phyloP scores from a whole-genome alignment of 75 land plant species.

The Pinus tabuliformis region DNA sequence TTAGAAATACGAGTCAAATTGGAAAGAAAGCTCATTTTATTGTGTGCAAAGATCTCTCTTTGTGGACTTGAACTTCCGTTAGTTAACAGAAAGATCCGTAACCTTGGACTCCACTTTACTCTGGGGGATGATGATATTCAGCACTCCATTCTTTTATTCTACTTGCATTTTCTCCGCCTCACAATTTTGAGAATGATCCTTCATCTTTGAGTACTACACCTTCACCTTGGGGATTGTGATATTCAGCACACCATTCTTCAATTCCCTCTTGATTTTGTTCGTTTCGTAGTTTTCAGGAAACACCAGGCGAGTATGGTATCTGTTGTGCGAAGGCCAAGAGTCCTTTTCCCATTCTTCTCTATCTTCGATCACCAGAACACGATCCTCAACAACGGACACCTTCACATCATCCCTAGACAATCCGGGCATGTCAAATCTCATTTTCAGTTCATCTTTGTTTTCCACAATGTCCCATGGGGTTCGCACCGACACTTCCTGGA shows the following conservation, averaged over 20 bases:
- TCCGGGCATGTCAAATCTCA: slow-evolving; percentile 97
- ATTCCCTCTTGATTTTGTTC: slow-evolving; percentile 68
- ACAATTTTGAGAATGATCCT: slow-evolving; percentile 69
- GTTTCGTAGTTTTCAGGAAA: slow-evolving; percentile 65
- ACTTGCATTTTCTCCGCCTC: slow-evolving; percentile 65
- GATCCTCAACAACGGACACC: slow-evolving; percentile 60
- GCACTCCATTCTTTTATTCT: slow-evolving; percentile 80
- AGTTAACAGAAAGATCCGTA: slow-evolving; percentile 40
- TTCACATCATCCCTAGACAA: slow-evolving; percentile 80
- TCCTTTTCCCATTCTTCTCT: slow-evolving; percentile 25
- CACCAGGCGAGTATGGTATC: slow-evolving; percentile 53
- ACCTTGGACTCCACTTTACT: slow-evolving; percentile 52
- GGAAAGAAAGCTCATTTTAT: no score
- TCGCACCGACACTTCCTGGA: slow-evolving; percentile 18
- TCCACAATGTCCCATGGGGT: slow-evolving; percentile 86
- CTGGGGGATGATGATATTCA: slow-evolving; percentile 62
- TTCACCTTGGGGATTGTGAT: slow-evolving; percentile 64
- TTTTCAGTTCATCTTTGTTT: slow-evolving; percentile 48
- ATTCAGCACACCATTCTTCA: slow-evolving; percentile 74
- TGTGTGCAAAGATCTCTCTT: no score
- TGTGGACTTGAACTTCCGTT: not conserved
- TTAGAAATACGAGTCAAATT: no score
- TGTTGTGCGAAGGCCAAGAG: slow-evolving; percentile 26
- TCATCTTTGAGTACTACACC: slow-evolving; percentile 52
- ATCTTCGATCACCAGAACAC: slow-evolving; percentile 55